Conservation (phyloP, 192 early-diverging fungal genomes). For the Backusella tuberculispora region DNA sequence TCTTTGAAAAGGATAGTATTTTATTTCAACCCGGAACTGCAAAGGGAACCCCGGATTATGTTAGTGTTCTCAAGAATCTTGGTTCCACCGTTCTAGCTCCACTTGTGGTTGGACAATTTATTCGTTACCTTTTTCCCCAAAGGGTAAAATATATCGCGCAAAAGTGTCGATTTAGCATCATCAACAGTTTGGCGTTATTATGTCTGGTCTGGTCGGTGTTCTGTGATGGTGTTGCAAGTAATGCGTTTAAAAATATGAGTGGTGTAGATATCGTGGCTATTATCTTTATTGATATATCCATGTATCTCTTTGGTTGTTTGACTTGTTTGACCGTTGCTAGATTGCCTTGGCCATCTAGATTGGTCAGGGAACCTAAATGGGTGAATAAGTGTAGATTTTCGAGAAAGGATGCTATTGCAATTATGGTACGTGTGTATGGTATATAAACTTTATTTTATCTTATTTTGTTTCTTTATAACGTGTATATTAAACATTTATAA, state of each 20-base stretch:
- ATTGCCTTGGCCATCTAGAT: conserved; percentile 37
- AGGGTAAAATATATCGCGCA: conserved; percentile 44
- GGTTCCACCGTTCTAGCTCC: conserved; percentile 64
- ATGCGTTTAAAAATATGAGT: conserved; percentile 49
- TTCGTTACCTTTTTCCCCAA: conserved; percentile 46
- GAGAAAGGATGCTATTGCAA: conserved; percentile 59
- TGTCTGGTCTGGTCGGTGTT: conserved; percentile 72
- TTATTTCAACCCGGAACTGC: conserved; percentile 33
- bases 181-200: conserved; percentile 60
- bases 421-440: conserved; percentile 36
- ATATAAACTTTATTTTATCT: neutral
- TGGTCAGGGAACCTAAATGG: conserved; percentile 33
- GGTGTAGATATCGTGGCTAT: conserved; percentile 56
- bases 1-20: conserved; percentile 24
- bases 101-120: conserved; percentile 59
- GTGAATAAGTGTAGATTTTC: conserved; percentile 31
- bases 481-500: neutral
- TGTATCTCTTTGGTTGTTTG: conserved; percentile 54
- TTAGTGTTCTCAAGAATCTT: conserved; percentile 50
- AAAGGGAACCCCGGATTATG: conserved; percentile 47
- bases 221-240: conserved; percentile 67
- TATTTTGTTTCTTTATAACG: neutral
- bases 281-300: conserved; percentile 48
- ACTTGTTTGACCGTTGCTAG: conserved; percentile 44
- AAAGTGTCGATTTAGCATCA: conserved; percentile 52